Conservation (phyloP, 2,329 filamentous ascomycete genomes). For the Colletotrichum sojae region DNA sequence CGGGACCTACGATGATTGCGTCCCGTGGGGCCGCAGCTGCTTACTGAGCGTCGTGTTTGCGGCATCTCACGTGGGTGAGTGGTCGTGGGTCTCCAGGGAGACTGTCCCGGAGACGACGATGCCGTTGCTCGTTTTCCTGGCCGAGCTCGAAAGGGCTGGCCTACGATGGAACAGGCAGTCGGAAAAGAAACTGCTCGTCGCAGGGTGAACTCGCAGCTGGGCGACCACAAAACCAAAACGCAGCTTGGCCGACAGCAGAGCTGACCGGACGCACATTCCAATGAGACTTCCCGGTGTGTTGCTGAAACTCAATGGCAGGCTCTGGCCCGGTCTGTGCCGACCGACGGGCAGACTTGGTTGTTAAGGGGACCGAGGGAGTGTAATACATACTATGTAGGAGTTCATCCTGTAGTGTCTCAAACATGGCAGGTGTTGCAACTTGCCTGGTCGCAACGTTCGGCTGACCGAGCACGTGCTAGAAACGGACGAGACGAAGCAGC, state of each 20-base stretch:
- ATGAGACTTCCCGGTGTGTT: constrained; percentile 7
- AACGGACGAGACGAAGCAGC: constrained; percentile 4
- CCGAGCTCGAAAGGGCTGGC: not conserved
- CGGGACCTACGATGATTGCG: too few relatives aligned
- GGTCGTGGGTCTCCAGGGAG: too few relatives aligned
- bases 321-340: not conserved
- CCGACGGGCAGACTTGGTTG: not conserved
- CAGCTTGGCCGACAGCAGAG: not conserved
- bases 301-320: constrained; percentile 17
- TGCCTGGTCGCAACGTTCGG: not conserved
- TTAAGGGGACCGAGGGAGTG: constrained; percentile 3
- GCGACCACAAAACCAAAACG: not conserved
- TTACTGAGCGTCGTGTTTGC: too few relatives aligned
- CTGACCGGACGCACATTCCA: constrained; percentile 20
- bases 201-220: constrained; percentile 10
- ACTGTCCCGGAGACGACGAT: too few relatives aligned
- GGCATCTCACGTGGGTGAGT: too few relatives aligned
- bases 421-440: not conserved
- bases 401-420: constrained; percentile 17
- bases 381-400: not conserved
- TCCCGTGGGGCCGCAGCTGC: too few relatives aligned
- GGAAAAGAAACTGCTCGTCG: constrained; percentile 6
- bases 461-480: constrained; percentile 11
- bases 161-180: not conserved
- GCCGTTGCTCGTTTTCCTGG: too few relatives aligned